Conservation (phyloP, 345 rosid genomes). For the Garcia nutans region DNA sequence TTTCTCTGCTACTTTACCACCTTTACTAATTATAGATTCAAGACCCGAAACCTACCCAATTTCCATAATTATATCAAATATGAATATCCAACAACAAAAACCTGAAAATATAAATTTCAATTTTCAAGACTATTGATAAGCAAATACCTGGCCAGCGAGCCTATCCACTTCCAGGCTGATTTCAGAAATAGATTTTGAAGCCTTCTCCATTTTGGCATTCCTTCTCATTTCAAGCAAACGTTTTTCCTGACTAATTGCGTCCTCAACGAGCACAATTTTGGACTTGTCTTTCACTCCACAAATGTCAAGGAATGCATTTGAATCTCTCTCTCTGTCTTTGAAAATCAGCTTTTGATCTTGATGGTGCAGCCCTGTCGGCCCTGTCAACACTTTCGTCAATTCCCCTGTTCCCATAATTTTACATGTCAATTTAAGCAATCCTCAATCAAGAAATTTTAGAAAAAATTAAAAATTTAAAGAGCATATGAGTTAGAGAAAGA, state of each 20-base stretch:
- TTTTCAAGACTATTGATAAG: neutral
- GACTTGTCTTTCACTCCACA: slow-evolving; percentile 92
- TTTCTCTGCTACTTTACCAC: slow-evolving; percentile 80
- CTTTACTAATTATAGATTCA: slow-evolving; percentile 64
- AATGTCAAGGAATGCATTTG: slow-evolving; percentile 77
- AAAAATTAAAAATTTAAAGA: neutral
- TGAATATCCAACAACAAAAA: neutral
- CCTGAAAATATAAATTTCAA: neutral
- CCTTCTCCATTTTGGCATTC: slow-evolving; percentile 85
- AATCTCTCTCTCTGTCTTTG: slow-evolving; percentile 95
- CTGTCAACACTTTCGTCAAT: slow-evolving; percentile 87
- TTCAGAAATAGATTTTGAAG: slow-evolving; percentile 80
- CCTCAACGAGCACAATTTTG: slow-evolving; percentile 80
- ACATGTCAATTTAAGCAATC: neutral
- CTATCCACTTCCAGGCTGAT: slow-evolving; percentile 88
- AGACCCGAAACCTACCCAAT: slow-evolving; percentile 70
- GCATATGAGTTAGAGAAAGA: neutral
- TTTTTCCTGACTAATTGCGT: slow-evolving; percentile 86
- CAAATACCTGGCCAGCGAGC: slow-evolving; percentile 73
- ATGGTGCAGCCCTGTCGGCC: slow-evolving; percentile 86
- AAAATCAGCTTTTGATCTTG: slow-evolving; percentile 89
- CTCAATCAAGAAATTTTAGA: neutral
- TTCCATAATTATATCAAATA: slow-evolving; percentile 5
- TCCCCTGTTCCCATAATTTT: slow-evolving; percentile 56
- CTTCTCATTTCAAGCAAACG: slow-evolving; percentile 76